Percentiles rank a stretch among this genome's conserved stretches.
Conservation (phyloP, 2,329 filamentous ascomycete species). For the Cladorrhinum sp. region DNA sequence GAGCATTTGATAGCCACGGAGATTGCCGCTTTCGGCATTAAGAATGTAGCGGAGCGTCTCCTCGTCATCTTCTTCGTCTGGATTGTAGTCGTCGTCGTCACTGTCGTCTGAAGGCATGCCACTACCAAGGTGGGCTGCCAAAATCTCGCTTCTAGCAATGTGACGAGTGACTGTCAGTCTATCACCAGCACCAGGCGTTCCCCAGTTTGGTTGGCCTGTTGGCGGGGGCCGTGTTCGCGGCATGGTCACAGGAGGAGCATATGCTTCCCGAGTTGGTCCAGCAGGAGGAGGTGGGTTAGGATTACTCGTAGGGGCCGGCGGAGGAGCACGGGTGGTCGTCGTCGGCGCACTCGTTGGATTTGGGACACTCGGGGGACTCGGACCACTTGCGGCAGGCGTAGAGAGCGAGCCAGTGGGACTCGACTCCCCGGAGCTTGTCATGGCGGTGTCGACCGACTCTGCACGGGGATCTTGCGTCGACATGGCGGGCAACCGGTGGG, state of each 20-base stretch:
- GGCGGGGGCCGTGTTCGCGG: neutral
- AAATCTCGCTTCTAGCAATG: neutral
- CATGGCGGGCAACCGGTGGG: neutral
- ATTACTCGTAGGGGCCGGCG: neutral
- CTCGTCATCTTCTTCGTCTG: conserved; percentile 22
- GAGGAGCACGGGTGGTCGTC: neutral
- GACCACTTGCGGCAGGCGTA: neutral
- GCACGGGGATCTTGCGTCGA: neutral
- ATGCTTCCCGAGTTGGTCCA: neutral
- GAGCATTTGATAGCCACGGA: conserved; percentile 44
- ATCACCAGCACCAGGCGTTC: neutral
- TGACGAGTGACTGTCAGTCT: neutral
- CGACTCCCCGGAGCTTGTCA: neutral
- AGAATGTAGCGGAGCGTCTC: conserved; percentile 17
- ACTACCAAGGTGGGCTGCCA: neutral
- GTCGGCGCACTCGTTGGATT: neutral
- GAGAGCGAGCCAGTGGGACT: neutral
- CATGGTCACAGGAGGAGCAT: neutral
- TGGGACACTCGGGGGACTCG: neutral
- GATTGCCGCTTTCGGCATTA: conserved; percentile 32
- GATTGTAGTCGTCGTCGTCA: conserved; percentile 22
- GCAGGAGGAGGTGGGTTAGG: neutral
- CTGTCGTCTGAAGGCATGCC: neutral
- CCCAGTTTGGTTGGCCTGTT: neutral
- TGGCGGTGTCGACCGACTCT: neutral